Evolutionary conservation across 1,284 basidiomycete genomes (phyloP).

Genomic region (Xerocomus minutiporus): DNA sequence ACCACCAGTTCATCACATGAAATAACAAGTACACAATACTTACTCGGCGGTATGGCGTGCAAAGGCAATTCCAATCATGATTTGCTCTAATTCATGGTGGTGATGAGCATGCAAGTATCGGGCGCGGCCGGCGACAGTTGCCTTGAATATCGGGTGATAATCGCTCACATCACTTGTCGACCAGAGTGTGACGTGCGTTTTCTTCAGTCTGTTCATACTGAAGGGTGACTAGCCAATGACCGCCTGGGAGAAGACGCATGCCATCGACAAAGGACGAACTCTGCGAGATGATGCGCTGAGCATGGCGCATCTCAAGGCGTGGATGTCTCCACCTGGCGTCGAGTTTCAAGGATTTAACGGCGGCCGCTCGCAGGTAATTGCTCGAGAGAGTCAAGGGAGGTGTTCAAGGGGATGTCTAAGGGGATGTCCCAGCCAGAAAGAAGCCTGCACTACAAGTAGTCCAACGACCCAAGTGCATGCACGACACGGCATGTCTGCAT

Average conservation of each 20-base stretch:
- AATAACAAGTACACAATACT: neutral
- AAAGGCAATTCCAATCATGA: conserved; percentile 18
- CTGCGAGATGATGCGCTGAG: conserved; percentile 32
- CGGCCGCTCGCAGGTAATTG: conserved; percentile 34
- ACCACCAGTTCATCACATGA: neutral
- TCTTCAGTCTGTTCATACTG: conserved; percentile 15
- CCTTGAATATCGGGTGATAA: conserved; percentile 8
- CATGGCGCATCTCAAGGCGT: conserved; percentile 33
- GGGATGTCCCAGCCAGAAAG: conserved; percentile 28
- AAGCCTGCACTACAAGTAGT: conserved; percentile 24
- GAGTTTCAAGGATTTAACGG: conserved; percentile 43
- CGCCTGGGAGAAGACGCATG: conserved; percentile 25
- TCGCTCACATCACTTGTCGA: conserved; percentile 8
- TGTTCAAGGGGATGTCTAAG: conserved; percentile 34
- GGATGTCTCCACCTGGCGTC: conserved; percentile 44
- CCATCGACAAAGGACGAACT: conserved; percentile 21
- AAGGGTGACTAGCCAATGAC: conserved; percentile 20
- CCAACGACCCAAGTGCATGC: conserved; percentile 35
- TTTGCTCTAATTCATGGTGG: conserved; percentile 5
- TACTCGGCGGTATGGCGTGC: conserved; percentile 14
- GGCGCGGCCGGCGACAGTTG: conserved; percentile 15
- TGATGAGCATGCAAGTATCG: conserved; percentile 20
- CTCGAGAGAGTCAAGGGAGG: conserved; percentile 26
- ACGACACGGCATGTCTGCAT: conserved; percentile 52
- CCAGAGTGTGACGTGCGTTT: conserved; percentile 23